Conservation (phyloP, 2,329 filamentous ascomycete genomes). For the Hypoxylon rubiginosum region DNA sequence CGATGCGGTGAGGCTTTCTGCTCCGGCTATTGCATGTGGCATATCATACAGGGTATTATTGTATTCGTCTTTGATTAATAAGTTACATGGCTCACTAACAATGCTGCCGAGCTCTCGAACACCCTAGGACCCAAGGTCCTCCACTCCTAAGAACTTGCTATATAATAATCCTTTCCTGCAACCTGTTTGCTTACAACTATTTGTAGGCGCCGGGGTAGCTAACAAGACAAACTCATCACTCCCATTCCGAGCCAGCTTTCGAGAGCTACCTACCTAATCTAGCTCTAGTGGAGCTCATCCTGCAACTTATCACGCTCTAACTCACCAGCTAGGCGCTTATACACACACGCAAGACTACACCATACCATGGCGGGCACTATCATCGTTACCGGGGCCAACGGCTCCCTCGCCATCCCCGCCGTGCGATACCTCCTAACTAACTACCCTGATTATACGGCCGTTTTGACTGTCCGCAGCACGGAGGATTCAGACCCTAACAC, state of each 20-base stretch:
- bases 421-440: constrained; percentile 41
- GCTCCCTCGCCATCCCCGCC: constrained; percentile 50
- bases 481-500: constrained; percentile 50
- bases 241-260: constrained; percentile 7
- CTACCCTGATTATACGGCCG: constrained; percentile 43
- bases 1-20: constrained; percentile 1
- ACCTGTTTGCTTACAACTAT: constrained; percentile 1
- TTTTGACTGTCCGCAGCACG: constrained; percentile 54
- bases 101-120: background rate
- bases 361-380: constrained; percentile 52
- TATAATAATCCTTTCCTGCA: background rate
- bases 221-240: constrained; percentile 7
- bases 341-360: constrained; percentile 3
- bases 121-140: background rate
- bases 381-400: constrained; percentile 56
- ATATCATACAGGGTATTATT: background rate
- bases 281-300: constrained; percentile 22
- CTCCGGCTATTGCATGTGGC: background rate
- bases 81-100: background rate
- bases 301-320: constrained; percentile 10
- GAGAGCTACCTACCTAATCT: constrained; percentile 13
- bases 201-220: constrained; percentile 9
- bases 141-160: background rate
- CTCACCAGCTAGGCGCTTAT: constrained; percentile 11
- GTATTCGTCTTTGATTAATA: background rate